These are phyloP conservation scores for Colletotrichum viniferum DNA, from an alignment of 2,329 filamentous ascomycete species.

Conservation along the genomic window DNA sequence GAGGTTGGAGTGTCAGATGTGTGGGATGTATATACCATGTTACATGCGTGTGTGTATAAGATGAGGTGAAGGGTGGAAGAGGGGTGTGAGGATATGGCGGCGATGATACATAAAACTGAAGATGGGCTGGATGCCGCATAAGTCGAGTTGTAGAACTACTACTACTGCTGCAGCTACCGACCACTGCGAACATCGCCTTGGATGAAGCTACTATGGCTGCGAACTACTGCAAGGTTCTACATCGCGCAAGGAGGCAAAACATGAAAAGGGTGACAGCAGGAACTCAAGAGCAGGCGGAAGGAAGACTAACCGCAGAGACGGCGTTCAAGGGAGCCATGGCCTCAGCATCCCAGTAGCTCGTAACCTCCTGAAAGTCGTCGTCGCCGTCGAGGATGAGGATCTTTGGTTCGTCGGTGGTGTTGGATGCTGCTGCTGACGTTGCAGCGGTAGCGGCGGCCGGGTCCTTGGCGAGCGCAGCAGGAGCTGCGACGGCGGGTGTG, in stretches of 20 bases:
- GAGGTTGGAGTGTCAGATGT: background rate
- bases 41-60: background rate
- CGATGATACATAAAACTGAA: background rate
- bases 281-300: background rate
- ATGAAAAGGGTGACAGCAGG: background rate
- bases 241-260: background rate
- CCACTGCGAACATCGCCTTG: background rate
- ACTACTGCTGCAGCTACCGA: too few species aligned
- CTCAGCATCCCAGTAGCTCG: conserved; percentile 61
- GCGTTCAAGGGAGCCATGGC: conserved; percentile 62
- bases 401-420: background rate
- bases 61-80: background rate
- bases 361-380: conserved; percentile 35
- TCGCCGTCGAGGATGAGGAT: conserved; percentile 9
- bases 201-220: background rate
- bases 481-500: background rate
- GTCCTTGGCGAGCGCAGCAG: conserved; percentile 8
- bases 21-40: background rate
- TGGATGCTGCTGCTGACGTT: background rate
- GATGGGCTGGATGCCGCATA: background rate
- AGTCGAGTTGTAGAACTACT: background rate
- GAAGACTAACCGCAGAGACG: conserved; percentile 55
- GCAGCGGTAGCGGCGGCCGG: conserved; percentile 12
- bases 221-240: background rate
- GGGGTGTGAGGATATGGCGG: conserved; percentile 2